These are phyloP conservation scores for Pseudogymnoascus pannorum DNA, from an alignment of 2,329 filamentous ascomycete genomes.

Conservation along the genomic window DNA sequence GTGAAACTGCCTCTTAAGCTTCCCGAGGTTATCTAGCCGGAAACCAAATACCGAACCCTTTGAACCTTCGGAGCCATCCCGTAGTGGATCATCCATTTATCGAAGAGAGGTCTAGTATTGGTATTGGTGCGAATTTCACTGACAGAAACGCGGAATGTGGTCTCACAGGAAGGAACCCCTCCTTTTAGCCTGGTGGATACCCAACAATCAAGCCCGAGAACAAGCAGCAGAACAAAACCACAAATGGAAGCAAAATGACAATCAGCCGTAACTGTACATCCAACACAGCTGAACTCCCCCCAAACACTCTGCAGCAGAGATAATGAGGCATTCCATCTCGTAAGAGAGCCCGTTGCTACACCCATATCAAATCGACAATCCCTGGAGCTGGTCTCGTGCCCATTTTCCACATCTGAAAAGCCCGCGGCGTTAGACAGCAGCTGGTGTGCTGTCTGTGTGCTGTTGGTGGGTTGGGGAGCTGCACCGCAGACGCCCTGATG, in stretches of 20 bases:
- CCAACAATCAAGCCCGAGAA: neutral
- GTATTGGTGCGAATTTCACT: neutral
- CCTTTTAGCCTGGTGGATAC: neutral
- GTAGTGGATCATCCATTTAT: neutral
- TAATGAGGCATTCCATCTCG: slow-evolving; percentile 6
- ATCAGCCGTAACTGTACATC: too few relatives aligned
- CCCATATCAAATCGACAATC: neutral
- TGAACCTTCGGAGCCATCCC: neutral
- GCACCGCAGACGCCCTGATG: neutral
- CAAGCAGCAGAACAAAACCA: neutral
- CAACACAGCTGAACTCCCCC: too few relatives aligned
- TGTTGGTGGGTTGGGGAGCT: neutral
- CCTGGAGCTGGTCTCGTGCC: neutral
- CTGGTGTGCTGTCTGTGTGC: too few relatives aligned
- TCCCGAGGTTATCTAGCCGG: neutral
- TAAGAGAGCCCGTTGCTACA: neutral
- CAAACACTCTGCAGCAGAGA: neutral
- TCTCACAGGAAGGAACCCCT: neutral
- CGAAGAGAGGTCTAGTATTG: neutral
- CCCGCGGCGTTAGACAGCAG: too few relatives aligned
- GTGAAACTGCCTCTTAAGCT: neutral
- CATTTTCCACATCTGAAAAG: neutral
- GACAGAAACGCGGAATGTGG: neutral
- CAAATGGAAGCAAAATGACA: too few relatives aligned
- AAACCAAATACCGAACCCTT: neutral